A percentile compares a stretch with the other conserved stretches of the same genome.
Evolutionary conservation across 176 grass and related monocot species (phyloP).

Genomic region (Triticum timopheevii): DNA sequence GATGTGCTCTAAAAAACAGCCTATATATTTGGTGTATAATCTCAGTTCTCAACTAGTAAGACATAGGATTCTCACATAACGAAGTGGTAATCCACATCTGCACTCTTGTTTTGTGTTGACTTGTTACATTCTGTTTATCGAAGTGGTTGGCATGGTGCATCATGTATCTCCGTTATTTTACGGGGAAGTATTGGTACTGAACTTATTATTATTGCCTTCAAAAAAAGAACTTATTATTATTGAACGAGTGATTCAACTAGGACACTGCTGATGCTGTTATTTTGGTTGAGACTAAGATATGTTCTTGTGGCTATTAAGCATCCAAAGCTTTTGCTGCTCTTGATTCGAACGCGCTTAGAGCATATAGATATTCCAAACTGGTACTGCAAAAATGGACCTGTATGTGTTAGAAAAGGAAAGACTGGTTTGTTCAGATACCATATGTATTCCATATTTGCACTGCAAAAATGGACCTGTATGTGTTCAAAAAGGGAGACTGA

Average conservation of each 20-base stretch:
- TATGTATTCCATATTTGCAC: background rate
- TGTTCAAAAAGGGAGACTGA: background rate
- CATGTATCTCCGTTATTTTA: background rate
- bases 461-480: no score
- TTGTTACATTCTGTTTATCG: background rate
- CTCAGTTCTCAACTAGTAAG: background rate
- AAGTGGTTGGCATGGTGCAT: background rate
- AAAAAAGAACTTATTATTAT: conserved; percentile 10
- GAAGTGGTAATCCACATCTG: background rate
- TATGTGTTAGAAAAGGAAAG: background rate
- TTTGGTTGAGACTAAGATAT: background rate
- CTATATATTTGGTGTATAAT: background rate
- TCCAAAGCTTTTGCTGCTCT: background rate
- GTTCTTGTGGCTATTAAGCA: background rate
- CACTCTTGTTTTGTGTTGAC: background rate
- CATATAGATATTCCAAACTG: background rate
- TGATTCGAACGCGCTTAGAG: background rate
- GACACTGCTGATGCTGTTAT: background rate
- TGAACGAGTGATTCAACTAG: conserved; percentile 1
- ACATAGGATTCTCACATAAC: background rate
- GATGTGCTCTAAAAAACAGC: background rate
- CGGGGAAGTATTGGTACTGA: background rate
- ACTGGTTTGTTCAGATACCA: background rate
- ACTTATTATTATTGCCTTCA: background rate
- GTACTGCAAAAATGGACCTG: no score